These are phyloP conservation scores for Salix viminalis DNA, from an alignment of 345 rosid genomes.

Conservation along the genomic window DNA sequence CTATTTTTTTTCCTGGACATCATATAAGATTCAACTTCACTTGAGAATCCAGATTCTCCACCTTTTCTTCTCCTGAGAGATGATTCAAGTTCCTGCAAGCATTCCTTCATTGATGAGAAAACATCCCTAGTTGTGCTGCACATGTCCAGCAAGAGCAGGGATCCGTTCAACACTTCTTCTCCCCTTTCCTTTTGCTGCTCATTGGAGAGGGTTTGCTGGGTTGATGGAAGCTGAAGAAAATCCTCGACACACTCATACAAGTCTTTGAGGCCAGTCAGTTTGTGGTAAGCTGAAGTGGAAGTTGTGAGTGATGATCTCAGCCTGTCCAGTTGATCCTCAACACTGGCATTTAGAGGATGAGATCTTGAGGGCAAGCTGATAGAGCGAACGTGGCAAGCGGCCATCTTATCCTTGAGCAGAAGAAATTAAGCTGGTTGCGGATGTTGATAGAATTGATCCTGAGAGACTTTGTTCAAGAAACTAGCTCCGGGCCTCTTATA, in stretches of 20 bases:
- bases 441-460: not conserved
- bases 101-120: constrained; percentile 10
- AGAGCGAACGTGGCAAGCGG: constrained; percentile 22
- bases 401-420: constrained; percentile 6
- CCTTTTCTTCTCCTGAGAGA: constrained; percentile 2
- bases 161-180: constrained; percentile 5
- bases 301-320: constrained; percentile 21
- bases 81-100: constrained; percentile 3
- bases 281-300: constrained; percentile 7
- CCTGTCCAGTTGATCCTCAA: constrained; percentile 19
- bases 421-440: not conserved
- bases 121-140: constrained; percentile 3
- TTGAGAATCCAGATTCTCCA: not conserved
- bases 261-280: not conserved
- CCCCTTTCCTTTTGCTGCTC: not conserved
- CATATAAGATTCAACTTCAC: constrained; percentile 1
- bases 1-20: not conserved
- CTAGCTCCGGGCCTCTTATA: not conserved
- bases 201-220: not conserved
- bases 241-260: constrained; percentile 1
- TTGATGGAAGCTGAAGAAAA: not conserved
- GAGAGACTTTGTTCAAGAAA: not conserved
- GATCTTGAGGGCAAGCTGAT: constrained; percentile 28
- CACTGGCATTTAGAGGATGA: constrained; percentile 20
- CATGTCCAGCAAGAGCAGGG: constrained; percentile 1